These are phyloP conservation scores for Venturia asperata DNA, from an alignment of 2,329 filamentous ascomycete species.

Conservation along the genomic window DNA sequence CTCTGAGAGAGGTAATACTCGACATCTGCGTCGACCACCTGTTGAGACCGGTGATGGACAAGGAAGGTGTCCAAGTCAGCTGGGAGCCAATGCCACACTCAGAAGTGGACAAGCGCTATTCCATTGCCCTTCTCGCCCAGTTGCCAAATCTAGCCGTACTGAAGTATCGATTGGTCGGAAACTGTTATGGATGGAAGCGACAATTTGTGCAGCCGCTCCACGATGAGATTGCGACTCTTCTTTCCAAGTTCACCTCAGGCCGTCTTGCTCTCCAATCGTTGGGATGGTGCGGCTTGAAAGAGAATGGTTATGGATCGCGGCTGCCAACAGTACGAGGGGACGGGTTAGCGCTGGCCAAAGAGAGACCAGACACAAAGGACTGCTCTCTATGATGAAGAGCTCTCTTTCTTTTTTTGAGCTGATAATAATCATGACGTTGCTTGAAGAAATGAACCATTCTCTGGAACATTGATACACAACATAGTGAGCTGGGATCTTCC, in stretches of 20 bases:
- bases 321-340: background rate
- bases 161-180: constrained; percentile 7
- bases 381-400: background rate
- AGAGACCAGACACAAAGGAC: background rate
- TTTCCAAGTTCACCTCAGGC: background rate
- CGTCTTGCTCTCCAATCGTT: background rate
- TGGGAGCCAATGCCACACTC: constrained; percentile 1
- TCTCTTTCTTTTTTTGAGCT: background rate
- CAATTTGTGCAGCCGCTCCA: background rate
- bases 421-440: background rate
- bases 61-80: background rate
- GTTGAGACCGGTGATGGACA: background rate
- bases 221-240: background rate
- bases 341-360: background rate
- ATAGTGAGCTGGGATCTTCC: background rate
- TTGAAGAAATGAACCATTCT: background rate
- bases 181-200: constrained; percentile 5
- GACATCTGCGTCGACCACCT: constrained; percentile 7
- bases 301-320: background rate
- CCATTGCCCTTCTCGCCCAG: background rate
- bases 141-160: background rate
- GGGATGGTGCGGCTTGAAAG: background rate
- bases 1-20: constrained; percentile 1
- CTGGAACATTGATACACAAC: background rate
- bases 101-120: background rate